A percentile compares a stretch with the other conserved stretches of the same genome.
These are phyloP conservation scores for Dissophora ornata DNA, from an alignment of 192 early-diverging fungal genomes.

Conservation along the genomic window DNA sequence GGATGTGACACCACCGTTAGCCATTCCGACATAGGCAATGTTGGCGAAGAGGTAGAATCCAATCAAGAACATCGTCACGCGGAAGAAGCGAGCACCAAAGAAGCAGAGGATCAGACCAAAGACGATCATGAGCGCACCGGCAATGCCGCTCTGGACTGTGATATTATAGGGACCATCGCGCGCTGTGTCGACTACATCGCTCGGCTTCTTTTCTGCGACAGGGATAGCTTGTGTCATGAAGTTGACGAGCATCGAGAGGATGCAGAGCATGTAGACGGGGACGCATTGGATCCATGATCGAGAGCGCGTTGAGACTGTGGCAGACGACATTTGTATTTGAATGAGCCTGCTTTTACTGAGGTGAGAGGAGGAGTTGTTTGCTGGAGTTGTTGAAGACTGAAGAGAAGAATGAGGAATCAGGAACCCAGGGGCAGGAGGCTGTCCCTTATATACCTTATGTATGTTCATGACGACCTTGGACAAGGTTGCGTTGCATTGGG, in stretches of 20 bases:
- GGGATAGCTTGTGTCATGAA: conserved; percentile 38
- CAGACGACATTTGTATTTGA: conserved; percentile 13
- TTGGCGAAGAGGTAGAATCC: conserved; percentile 65
- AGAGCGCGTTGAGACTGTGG: conserved; percentile 11
- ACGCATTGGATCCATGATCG: conserved; percentile 15
- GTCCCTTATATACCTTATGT: conserved; percentile 8
- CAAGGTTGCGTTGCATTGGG: too few relatives aligned
- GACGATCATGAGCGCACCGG: conserved; percentile 58
- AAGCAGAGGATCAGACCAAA: conserved; percentile 59
- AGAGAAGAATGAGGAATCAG: conserved; percentile 10
- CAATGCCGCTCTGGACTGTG: conserved; percentile 50
- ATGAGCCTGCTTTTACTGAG: too few relatives aligned
- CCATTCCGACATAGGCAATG: conserved; percentile 61
- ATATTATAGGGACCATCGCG: conserved; percentile 44
- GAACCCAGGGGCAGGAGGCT: not conserved
- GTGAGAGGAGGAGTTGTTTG: too few relatives aligned
- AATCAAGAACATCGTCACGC: conserved; percentile 55
- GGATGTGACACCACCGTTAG: conserved; percentile 55
- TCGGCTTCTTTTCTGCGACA: conserved; percentile 4
- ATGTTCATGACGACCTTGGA: too few relatives aligned
- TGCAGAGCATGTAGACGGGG: conserved; percentile 32
- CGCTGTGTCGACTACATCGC: conserved; percentile 5
- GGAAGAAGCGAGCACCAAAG: conserved; percentile 63
- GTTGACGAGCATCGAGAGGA: conserved; percentile 38
- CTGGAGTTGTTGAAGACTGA: conserved; percentile 9